Percentiles rank a stretch among this genome's conserved stretches.
phyloP scores from a whole-genome alignment of 805 yeast genomes.

The Schwanniomyces occidentalis region DNA sequence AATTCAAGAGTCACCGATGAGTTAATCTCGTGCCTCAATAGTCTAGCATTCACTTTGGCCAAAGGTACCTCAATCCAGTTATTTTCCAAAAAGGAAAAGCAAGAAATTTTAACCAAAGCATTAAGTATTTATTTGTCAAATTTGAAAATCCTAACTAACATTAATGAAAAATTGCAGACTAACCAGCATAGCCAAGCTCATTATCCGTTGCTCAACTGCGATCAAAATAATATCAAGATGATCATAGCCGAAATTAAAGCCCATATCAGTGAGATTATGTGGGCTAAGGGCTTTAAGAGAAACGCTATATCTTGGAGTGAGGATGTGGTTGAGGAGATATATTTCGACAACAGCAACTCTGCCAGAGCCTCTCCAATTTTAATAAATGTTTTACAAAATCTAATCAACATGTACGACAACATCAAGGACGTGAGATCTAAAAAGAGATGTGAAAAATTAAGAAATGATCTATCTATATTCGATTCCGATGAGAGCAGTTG shows the following conservation, averaged over 20 bases:
- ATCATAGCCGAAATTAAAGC: constrained; percentile 33
- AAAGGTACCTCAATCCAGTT: constrained; percentile 10
- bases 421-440: constrained; percentile 22
- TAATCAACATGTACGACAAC: constrained; percentile 31
- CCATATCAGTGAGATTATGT: constrained; percentile 42
- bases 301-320: constrained; percentile 44
- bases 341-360: constrained; percentile 26
- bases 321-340: constrained; percentile 39
- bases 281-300: constrained; percentile 39
- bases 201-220: constrained; percentile 40
- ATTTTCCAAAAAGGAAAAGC: constrained; percentile 8
- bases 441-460: constrained; percentile 28
- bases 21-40: constrained; percentile 31
- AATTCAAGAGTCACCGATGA: constrained; percentile 38
- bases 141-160: constrained; percentile 22
- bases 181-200: constrained; percentile 23
- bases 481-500: constrained; percentile 27
- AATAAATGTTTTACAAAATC: constrained; percentile 29
- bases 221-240: constrained; percentile 25
- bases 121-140: constrained; percentile 40
- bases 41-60: constrained; percentile 33
- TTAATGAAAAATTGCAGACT: constrained; percentile 17
- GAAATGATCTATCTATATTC: constrained; percentile 22
- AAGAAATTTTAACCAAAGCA: constrained; percentile 21
- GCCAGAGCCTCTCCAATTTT: constrained; percentile 30